Evolutionary conservation across 306 rosid species (phyloP).

Genomic region (Vicia faba): DNA sequence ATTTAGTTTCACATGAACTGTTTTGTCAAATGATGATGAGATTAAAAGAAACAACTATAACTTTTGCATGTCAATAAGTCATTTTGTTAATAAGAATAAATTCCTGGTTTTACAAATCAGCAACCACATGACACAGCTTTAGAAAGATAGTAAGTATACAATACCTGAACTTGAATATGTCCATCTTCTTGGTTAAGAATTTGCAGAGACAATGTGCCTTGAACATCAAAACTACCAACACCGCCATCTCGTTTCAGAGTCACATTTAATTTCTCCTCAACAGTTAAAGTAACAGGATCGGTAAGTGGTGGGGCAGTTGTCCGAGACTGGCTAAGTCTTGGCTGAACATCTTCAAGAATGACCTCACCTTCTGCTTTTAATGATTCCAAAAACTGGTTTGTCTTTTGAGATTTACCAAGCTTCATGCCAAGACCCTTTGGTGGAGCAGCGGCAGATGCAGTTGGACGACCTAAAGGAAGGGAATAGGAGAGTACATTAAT

Average conservation of each 20-base stretch:
- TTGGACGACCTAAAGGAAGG: conserved; percentile 61
- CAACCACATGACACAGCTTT: not conserved
- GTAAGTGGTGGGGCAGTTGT: conserved; percentile 75
- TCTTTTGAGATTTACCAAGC: conserved; percentile 83
- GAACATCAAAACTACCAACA: conserved; percentile 86
- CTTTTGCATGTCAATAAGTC: not conserved
- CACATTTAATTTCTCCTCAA: conserved; percentile 88
- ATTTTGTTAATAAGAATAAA: not conserved
- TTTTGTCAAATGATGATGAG: not conserved
- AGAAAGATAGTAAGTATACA: conserved; percentile 3
- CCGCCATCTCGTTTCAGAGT: conserved; percentile 95
- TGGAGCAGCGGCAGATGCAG: conserved; percentile 86
- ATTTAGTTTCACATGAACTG: too few relatives aligned
- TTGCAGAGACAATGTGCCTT: conserved; percentile 84
- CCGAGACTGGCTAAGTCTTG: conserved; percentile 64
- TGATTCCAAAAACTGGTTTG: conserved; percentile 87
- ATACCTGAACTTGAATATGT: conserved; percentile 87
- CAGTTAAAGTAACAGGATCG: conserved; percentile 86
- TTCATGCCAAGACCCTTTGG: conserved; percentile 89
- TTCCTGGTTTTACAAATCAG: conserved; percentile 6
- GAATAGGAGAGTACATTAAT: conserved; percentile 19
- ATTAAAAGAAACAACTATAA: conserved; percentile 6
- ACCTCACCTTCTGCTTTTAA: conserved; percentile 96
- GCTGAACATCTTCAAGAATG: conserved; percentile 86
- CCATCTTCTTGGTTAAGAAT: conserved; percentile 86